Conservation (phyloP, 345 rosid genomes). For the Sisymbrium irio region DNA sequence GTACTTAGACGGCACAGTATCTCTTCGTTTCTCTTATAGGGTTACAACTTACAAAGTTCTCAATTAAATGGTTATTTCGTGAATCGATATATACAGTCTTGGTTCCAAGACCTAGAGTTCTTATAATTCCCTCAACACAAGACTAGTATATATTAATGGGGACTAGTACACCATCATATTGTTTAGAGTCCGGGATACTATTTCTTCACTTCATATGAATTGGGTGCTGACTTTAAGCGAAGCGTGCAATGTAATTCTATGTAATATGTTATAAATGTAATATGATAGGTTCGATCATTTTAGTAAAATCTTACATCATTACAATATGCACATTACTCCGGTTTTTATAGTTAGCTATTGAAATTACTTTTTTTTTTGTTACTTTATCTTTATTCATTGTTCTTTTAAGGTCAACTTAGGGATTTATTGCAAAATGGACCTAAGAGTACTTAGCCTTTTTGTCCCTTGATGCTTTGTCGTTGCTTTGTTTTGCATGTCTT, state of each 20-base stretch:
- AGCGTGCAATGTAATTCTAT: not conserved
- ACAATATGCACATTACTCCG: not conserved
- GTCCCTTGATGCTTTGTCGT: slow-evolving; percentile 13
- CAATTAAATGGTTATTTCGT: slow-evolving; percentile 9
- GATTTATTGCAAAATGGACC: slow-evolving; percentile 23
- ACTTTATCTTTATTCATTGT: not conserved
- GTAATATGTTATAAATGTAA: not conserved
- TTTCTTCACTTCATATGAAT: not conserved
- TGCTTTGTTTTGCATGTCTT: slow-evolving; percentile 32
- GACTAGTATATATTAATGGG: not conserved
- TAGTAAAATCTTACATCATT: not conserved
- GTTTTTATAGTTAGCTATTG: not conserved
- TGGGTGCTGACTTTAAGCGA: not conserved
- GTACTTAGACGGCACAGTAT: slow-evolving; percentile 18
- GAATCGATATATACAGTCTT: not conserved
- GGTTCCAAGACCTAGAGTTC: not conserved
- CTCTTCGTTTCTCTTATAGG: not conserved
- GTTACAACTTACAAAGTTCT: not conserved
- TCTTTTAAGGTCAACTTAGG: slow-evolving; percentile 16
- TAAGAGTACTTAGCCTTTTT: slow-evolving; percentile 23
- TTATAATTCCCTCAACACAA: not conserved
- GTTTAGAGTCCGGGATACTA: not conserved
- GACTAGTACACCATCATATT: not conserved
- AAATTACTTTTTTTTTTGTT: not conserved
- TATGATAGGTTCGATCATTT: not conserved